Percentiles rank a stretch among this genome's conserved stretches.
Conservation (phyloP, 129 eudicot species). For the Flaveria robusta region DNA sequence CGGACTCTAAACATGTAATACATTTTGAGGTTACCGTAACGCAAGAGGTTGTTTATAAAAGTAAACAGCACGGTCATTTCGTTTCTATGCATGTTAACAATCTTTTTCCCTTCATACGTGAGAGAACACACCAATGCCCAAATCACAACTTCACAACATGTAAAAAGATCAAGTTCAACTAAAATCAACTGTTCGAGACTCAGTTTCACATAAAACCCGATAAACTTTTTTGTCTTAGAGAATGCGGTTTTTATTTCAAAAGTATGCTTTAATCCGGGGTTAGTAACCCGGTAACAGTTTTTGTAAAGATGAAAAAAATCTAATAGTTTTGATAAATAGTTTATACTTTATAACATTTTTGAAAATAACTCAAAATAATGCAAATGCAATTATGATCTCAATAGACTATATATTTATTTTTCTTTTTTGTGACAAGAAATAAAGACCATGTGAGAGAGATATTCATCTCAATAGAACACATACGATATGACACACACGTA, state of each 20-base stretch:
- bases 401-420: neutral
- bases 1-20: no score
- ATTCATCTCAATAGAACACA: neutral
- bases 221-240: no score
- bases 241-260: no score
- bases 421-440: slow-evolving; percentile 23
- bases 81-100: neutral
- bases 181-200: no score
- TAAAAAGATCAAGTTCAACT: neutral
- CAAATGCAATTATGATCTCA: slow-evolving; percentile 23
- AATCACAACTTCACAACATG: no score
- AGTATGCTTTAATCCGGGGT: neutral
- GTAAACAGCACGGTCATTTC: neutral
- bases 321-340: neutral
- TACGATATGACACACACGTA: neutral
- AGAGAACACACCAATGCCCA: neutral
- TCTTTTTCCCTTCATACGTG: neutral
- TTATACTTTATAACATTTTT: neutral
- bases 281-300: neutral
- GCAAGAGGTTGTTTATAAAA: no score
- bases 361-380: neutral
- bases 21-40: no score
- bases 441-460: slow-evolving; percentile 37
- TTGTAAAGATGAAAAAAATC: neutral
- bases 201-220: no score